phyloP scores from a whole-genome alignment of 2,329 filamentous ascomycete genomes.

The Colletotrichum nymphaeae region DNA sequence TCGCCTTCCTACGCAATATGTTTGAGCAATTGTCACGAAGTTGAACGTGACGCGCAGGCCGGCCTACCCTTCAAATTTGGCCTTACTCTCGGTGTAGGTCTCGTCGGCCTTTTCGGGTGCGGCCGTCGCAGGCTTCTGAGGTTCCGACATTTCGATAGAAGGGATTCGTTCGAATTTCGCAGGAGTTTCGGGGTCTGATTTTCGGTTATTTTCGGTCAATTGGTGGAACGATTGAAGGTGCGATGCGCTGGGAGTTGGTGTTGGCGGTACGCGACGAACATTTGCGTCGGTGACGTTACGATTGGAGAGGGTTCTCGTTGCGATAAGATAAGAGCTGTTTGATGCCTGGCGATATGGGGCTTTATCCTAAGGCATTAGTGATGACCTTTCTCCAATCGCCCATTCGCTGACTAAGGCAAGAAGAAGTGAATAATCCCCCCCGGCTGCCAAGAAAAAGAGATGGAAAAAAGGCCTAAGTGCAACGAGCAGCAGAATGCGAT shows the following conservation, averaged over 20 bases:
- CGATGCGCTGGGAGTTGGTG: neutral
- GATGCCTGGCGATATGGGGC: neutral
- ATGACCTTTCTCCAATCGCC: neutral
- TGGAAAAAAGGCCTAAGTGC: neutral
- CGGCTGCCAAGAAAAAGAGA: neutral
- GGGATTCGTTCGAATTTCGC: neutral
- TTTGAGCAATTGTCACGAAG: neutral
- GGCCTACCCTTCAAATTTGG: constrained; percentile 73
- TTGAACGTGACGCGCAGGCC: neutral
- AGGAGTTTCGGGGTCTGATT: rapidly evolving
- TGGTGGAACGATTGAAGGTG: neutral
- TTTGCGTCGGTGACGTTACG: constrained; percentile 14
- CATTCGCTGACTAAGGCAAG: neutral
- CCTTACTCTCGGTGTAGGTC: constrained; percentile 49
- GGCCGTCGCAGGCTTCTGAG: constrained; percentile 5
- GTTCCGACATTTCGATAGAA: neutral
- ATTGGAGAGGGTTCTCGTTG: neutral
- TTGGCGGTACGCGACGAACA: neutral
- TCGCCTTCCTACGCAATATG: constrained; percentile 74
- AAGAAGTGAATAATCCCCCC: neutral
- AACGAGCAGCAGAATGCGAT: neutral
- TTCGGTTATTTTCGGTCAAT: neutral
- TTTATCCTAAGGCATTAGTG: neutral
- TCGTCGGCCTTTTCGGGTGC: constrained; percentile 20
- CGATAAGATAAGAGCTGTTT: constrained; percentile 30